These are phyloP conservation scores for Aspergillus costaricaensis DNA, from an alignment of 2,329 filamentous ascomycete genomes.

Conservation along the genomic window DNA sequence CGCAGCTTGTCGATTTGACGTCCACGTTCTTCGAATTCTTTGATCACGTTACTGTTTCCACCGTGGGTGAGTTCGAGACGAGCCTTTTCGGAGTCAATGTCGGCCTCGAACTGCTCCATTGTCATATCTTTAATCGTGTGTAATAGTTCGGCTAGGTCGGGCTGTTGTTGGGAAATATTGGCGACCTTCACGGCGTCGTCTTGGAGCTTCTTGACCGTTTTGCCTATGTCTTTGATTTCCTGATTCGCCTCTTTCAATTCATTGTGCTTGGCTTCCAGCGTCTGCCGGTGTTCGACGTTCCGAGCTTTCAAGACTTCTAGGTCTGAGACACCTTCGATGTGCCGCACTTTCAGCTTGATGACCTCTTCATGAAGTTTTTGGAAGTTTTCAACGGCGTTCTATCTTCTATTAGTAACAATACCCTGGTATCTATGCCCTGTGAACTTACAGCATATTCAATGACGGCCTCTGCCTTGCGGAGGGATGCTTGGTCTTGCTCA, in stretches of 20 bases:
- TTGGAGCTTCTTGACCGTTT: slow-evolving; percentile 20
- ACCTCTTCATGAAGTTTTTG: slow-evolving; percentile 63
- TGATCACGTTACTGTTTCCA: slow-evolving; percentile 72
- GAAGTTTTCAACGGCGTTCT: slow-evolving; percentile 64
- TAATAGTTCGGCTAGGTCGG: slow-evolving; percentile 42
- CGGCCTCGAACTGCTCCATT: slow-evolving; percentile 66
- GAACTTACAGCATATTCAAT: slow-evolving; percentile 58
- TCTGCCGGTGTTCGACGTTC: slow-evolving; percentile 60
- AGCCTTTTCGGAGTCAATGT: slow-evolving; percentile 72
- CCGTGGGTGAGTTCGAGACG: slow-evolving; percentile 79
- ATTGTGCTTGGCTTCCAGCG: slow-evolving; percentile 44
- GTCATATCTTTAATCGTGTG: slow-evolving; percentile 54
- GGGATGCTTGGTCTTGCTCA: slow-evolving; percentile 56
- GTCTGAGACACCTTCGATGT: slow-evolving; percentile 83
- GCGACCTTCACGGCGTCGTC: slow-evolving; percentile 23
- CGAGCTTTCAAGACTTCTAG: slow-evolving; percentile 66
- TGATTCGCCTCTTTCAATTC: slow-evolving; percentile 41
- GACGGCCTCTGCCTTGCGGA: slow-evolving; percentile 59
- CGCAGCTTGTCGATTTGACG: slow-evolving; percentile 68
- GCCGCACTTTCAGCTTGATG: slow-evolving; percentile 68
- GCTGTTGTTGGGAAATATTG: slow-evolving; percentile 16
- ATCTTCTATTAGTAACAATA: slow-evolving; percentile 13
- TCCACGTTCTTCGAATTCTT: slow-evolving; percentile 73
- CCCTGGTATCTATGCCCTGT: neutral
- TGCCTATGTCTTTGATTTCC: slow-evolving; percentile 36